Conservation (phyloP, 1,139 yeast species). For the Nematodospora anomalae region DNA sequence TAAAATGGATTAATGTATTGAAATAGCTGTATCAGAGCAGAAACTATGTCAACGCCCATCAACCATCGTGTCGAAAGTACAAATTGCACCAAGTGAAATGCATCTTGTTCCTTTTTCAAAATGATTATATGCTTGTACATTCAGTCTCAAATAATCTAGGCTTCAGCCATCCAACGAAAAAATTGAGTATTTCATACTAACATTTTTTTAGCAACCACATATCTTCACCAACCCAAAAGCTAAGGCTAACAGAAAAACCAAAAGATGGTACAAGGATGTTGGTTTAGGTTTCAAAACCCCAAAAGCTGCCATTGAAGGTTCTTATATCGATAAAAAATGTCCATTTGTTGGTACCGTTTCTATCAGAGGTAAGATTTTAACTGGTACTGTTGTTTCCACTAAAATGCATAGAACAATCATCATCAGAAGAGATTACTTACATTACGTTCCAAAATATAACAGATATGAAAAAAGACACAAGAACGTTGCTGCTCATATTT, state of each 20-base stretch:
- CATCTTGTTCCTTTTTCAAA: no score
- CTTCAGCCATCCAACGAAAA: no score
- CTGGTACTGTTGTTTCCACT: slow-evolving; percentile 99
- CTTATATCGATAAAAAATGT: slow-evolving; percentile 99
- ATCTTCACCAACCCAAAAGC: slow-evolving; percentile 99
- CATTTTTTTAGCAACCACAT: slow-evolving; percentile 86
- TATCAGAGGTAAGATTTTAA: slow-evolving; percentile 99
- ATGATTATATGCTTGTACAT: no score
- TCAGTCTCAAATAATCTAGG: no score
- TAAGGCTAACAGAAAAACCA: slow-evolving; percentile 97
- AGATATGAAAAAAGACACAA: slow-evolving; percentile 99
- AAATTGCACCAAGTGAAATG: no score
- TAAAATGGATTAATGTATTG: no score
- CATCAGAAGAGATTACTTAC: slow-evolving; percentile 99
- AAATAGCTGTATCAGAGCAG: no score
- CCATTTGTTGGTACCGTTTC: slow-evolving; percentile 97
- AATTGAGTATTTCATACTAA: no score
- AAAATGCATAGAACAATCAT: slow-evolving; percentile 99
- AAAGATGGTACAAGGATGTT: slow-evolving; percentile 99
- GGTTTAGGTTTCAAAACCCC: slow-evolving; percentile 99
- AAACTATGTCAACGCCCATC: no score
- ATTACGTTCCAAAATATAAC: slow-evolving; percentile 99
- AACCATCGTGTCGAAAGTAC: no score
- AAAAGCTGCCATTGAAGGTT: slow-evolving; percentile 95
- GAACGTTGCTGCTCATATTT: slow-evolving; percentile 99